Evolutionary conservation across 345 rosid genomes (phyloP).

Genomic region (Citrus mangshanensis): DNA sequence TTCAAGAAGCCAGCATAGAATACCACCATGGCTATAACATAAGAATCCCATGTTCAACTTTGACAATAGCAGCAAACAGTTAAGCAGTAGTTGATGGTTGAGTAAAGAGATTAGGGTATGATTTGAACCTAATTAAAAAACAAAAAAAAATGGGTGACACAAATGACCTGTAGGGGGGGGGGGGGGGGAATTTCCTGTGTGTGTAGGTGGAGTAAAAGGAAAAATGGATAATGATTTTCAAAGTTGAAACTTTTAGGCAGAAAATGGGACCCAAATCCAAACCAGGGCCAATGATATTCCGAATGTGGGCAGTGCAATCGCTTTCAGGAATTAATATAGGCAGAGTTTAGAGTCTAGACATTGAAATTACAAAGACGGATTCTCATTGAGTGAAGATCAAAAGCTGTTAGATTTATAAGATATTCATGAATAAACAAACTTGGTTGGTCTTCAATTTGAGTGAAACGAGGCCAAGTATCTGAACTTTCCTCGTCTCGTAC

Average conservation of each 20-base stretch:
- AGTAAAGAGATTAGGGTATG: not conserved
- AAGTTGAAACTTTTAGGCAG: constrained; percentile 18
- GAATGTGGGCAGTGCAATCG: constrained; percentile 12
- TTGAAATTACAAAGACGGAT: constrained; percentile 1
- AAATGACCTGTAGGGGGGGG: constrained; percentile 4
- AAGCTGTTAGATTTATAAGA: constrained; percentile 5
- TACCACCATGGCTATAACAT: constrained; percentile 13
- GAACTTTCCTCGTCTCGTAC: not conserved
- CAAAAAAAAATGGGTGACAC: constrained; percentile 8
- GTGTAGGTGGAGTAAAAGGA: not conserved
- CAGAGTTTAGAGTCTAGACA: not conserved
- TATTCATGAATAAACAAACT: not conserved
- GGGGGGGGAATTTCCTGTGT: not conserved
- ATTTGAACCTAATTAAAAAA: constrained; percentile 1
- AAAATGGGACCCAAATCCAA: constrained; percentile 35
- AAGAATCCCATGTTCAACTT: constrained; percentile 5
- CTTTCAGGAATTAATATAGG: constrained; percentile 20
- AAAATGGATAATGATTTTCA: constrained; percentile 12
- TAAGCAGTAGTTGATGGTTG: constrained; percentile 15
- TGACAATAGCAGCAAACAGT: constrained; percentile 32
- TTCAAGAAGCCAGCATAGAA: constrained; percentile 19
- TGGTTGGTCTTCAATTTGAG: constrained; percentile 2
- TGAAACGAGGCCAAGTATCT: not conserved
- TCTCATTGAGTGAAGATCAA: not conserved
- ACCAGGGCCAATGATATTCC: constrained; percentile 3